A percentile compares a stretch with the other conserved stretches of the same genome.
These are phyloP conservation scores for Voacanga thouarsii DNA, from an alignment of 257 asterid species.

Conservation along the genomic window DNA sequence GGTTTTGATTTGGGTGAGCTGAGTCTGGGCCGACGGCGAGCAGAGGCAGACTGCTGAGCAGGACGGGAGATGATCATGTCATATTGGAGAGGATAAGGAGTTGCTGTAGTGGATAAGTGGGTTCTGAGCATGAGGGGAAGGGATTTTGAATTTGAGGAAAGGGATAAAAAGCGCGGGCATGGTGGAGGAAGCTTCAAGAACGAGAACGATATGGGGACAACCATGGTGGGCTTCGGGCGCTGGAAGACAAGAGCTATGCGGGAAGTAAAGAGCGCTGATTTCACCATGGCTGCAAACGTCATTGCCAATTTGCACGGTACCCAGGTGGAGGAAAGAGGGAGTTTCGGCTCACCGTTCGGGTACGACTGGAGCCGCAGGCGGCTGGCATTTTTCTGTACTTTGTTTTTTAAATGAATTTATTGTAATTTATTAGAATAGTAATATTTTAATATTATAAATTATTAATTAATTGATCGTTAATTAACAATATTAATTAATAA, in stretches of 20 bases:
- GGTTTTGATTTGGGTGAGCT: slow-evolving; percentile 36
- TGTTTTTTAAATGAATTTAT: too few relatives aligned
- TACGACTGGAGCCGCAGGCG: too few relatives aligned
- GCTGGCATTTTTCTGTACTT: too few relatives aligned
- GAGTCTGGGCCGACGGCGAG: slow-evolving; percentile 37
- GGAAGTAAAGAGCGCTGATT: slow-evolving; percentile 27
- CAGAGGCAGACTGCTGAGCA: slow-evolving; percentile 33
- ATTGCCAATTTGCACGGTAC: background rate
- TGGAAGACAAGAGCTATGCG: slow-evolving; percentile 48
- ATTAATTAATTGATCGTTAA: too few relatives aligned
- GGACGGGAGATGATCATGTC: slow-evolving; percentile 91
- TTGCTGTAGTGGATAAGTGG: slow-evolving; percentile 53
- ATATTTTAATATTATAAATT: too few relatives aligned
- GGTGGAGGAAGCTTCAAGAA: slow-evolving; percentile 20
- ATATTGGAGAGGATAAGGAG: slow-evolving; percentile 84
- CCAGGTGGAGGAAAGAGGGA: background rate
- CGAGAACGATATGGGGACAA: slow-evolving; percentile 7
- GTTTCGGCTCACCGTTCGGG: too few relatives aligned
- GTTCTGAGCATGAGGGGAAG: slow-evolving; percentile 8
- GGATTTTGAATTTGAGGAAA: slow-evolving; percentile 16
- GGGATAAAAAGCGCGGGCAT: slow-evolving; percentile 18
- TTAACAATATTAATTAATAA: too few relatives aligned
- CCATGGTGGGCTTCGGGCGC: slow-evolving; percentile 30
- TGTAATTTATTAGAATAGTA: too few relatives aligned
- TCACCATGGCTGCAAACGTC: slow-evolving; percentile 33